phyloP scores from a whole-genome alignment of 306 rosid species.

The Clitoria ternatea region DNA sequence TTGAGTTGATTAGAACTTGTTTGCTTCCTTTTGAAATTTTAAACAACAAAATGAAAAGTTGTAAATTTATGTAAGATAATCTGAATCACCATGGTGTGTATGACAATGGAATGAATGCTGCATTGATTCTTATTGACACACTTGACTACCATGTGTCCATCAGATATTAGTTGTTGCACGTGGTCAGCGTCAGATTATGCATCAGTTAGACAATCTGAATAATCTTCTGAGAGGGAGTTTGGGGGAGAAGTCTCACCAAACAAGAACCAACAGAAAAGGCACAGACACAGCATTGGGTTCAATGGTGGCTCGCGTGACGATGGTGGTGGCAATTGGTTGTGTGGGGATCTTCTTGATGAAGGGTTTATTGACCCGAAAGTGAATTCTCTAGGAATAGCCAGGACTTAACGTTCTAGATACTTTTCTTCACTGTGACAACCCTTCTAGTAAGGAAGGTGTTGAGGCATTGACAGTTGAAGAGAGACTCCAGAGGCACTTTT shows the following conservation, averaged over 20 bases:
- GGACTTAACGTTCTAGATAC: neutral
- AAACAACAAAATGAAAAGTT: neutral
- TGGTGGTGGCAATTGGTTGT: constrained; percentile 57
- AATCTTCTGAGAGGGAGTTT: constrained; percentile 55
- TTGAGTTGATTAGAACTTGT: neutral
- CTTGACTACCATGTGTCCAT: constrained; percentile 3
- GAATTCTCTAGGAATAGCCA: constrained; percentile 27
- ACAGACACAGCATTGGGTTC: constrained; percentile 31
- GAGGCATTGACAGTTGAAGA: constrained; percentile 31
- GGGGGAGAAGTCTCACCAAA: constrained; percentile 45
- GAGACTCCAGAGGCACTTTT: constrained; percentile 28
- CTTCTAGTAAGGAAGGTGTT: constrained; percentile 42
- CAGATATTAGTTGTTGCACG: constrained; percentile 64
- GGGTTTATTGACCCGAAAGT: constrained; percentile 45
- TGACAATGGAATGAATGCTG: constrained; percentile 1
- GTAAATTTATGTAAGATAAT: neutral
- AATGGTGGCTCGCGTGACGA: constrained; percentile 35
- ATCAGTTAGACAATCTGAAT: constrained; percentile 73
- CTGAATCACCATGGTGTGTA: neutral
- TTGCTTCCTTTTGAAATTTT: neutral
- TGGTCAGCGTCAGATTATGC: constrained; percentile 82
- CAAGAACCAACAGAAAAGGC: constrained; percentile 51
- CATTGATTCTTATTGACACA: constrained; percentile 1
- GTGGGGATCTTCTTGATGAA: constrained; percentile 65
- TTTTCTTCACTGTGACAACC: constrained; percentile 21